phyloP scores from a whole-genome alignment of 2,329 filamentous ascomycete species.

The Aspergillus ustus region DNA sequence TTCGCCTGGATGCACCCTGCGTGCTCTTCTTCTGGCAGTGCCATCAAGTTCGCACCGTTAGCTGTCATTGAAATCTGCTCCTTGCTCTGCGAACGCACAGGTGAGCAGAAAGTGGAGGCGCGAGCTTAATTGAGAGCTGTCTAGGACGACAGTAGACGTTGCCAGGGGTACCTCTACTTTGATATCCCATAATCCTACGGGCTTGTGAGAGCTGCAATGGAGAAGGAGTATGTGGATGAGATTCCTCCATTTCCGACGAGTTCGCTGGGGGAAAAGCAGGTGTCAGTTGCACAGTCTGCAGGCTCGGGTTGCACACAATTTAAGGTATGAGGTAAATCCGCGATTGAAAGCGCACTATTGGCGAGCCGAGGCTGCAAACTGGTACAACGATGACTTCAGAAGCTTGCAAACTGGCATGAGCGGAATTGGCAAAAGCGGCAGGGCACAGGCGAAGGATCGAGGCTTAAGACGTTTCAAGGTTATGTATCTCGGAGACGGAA shows the following conservation, averaged over 20 bases:
- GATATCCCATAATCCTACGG: not conserved
- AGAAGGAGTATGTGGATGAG: not conserved
- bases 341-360: not conserved
- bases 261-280: not conserved
- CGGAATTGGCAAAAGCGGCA: not conserved
- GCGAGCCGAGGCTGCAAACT: not conserved
- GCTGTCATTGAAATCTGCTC: too few relatives aligned
- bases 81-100: too few relatives aligned
- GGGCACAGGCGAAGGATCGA: not conserved
- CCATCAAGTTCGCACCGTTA: too few relatives aligned
- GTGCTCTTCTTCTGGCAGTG: too few relatives aligned
- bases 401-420: not conserved
- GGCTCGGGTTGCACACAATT: not conserved
- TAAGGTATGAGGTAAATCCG: not conserved
- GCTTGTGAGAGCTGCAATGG: not conserved
- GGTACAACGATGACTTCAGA: not conserved
- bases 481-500: not conserved
- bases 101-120: too few relatives aligned
- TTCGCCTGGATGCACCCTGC: not conserved
- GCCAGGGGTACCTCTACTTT: not conserved
- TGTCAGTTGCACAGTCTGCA: slow-evolving; percentile 1
- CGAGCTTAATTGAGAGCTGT: too few relatives aligned
- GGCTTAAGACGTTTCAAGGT: not conserved
- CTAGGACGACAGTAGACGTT: too few relatives aligned
- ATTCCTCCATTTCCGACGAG: not conserved